phyloP scores from a whole-genome alignment of 2,329 filamentous ascomycete genomes.

The Aspergillaceae sp. region DNA sequence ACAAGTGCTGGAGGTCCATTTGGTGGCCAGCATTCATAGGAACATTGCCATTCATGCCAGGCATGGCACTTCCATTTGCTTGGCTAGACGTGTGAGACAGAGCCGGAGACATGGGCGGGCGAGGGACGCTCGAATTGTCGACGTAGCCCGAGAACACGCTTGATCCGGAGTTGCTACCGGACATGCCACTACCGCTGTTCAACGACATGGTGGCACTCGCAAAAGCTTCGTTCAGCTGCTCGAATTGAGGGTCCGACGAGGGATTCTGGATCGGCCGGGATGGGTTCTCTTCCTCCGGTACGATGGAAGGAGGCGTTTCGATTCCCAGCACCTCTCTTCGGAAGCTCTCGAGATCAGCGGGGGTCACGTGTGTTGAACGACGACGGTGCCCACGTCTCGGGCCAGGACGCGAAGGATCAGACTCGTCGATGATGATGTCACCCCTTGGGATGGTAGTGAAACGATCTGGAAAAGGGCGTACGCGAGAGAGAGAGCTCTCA shows the following conservation, averaged over 20 bases:
- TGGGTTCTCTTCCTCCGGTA: constrained; percentile 23
- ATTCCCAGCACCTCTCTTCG: constrained; percentile 28
- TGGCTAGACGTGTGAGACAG: constrained; percentile 23
- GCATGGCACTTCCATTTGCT: constrained; percentile 29
- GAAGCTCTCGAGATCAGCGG: constrained; percentile 31
- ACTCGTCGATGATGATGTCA: constrained; percentile 24
- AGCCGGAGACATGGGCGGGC: constrained; percentile 27
- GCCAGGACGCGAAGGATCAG: constrained; percentile 18
- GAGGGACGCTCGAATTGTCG: constrained; percentile 26
- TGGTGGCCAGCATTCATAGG: constrained; percentile 43
- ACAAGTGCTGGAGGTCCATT: constrained; percentile 44
- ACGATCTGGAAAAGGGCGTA: constrained; percentile 4
- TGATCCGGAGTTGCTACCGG: constrained; percentile 17
- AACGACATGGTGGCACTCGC: constrained; percentile 26
- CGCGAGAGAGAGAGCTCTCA: not conserved
- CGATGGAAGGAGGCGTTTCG: constrained; percentile 13
- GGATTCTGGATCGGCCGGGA: constrained; percentile 14
- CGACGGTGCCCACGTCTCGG: constrained; percentile 33
- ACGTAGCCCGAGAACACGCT: constrained; percentile 26
- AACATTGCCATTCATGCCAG: constrained; percentile 29
- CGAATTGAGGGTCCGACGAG: constrained; percentile 21
- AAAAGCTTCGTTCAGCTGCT: constrained; percentile 29
- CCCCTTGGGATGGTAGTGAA: not conserved
- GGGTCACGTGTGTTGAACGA: constrained; percentile 35
- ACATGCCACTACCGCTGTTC: constrained; percentile 24